Percentiles rank a stretch among this genome's conserved stretches.
These are phyloP conservation scores for Silene latifolia DNA, from an alignment of 148 eudicot genomes.

Conservation along the genomic window DNA sequence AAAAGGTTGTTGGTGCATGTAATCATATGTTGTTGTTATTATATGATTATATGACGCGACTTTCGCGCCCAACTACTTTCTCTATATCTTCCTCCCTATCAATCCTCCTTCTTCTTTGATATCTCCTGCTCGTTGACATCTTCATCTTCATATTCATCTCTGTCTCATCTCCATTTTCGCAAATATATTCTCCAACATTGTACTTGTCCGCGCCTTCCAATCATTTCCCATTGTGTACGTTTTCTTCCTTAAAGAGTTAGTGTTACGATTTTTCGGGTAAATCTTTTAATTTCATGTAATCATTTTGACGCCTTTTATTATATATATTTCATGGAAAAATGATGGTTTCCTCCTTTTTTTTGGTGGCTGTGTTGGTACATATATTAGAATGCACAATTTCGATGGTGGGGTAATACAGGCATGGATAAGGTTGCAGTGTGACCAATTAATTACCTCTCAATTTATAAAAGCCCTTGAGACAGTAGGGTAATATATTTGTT, in stretches of 20 bases:
- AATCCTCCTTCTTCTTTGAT: constrained; percentile 5
- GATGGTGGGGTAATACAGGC: too few species aligned
- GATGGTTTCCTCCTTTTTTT: background rate
- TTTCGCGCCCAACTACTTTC: constrained; percentile 33
- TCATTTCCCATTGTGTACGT: too few species aligned
- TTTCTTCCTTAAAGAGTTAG: too few species aligned
- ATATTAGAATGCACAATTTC: background rate
- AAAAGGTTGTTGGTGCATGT: background rate
- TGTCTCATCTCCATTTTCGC: background rate
- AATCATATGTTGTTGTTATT: constrained; percentile 9
- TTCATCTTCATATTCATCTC: background rate
- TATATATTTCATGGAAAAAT: background rate
- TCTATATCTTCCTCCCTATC: constrained; percentile 1
- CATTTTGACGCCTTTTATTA: background rate
- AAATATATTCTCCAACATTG: too few species aligned
- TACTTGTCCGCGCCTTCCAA: too few species aligned
- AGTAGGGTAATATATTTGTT: too few species aligned
- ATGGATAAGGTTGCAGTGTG: too few species aligned
- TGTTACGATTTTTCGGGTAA: too few species aligned
- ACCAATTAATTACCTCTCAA: too few species aligned
- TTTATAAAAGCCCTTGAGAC: too few species aligned
- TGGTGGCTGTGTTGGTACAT: background rate
- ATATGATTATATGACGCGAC: constrained; percentile 18
- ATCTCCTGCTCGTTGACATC: background rate
- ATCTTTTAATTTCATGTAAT: too few species aligned